Evolutionary conservation across 1,284 basidiomycete genomes (phyloP).

Genomic region (Austropuccinia psidii): DNA sequence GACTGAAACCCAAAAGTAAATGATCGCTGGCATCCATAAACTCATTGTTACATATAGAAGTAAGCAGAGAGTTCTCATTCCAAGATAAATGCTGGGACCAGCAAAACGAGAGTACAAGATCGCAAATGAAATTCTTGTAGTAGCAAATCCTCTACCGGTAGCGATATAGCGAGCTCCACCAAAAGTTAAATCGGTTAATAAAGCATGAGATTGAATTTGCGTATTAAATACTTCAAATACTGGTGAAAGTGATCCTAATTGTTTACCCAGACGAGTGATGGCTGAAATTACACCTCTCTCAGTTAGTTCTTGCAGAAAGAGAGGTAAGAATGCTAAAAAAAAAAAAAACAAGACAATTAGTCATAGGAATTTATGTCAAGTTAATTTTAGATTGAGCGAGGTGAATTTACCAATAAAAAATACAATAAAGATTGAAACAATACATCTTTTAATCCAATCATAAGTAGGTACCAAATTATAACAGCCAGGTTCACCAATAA

Average conservation of each 20-base stretch:
- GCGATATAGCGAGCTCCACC: conserved; percentile 94
- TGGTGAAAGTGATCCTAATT: conserved; percentile 85
- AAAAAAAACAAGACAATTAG: neutral
- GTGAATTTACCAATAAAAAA: conserved; percentile 63
- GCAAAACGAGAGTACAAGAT: conserved; percentile 92
- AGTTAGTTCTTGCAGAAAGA: conserved; percentile 90
- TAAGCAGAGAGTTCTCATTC: conserved; percentile 80
- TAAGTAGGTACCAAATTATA: conserved; percentile 84
- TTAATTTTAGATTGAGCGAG: neutral
- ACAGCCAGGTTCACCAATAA: conserved; percentile 70
- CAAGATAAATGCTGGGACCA: conserved; percentile 89
- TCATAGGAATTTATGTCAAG: neutral
- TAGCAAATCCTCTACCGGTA: conserved; percentile 97
- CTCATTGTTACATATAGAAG: conserved; percentile 82
- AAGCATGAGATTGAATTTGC: conserved; percentile 91
- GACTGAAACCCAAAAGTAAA: conserved; percentile 75
- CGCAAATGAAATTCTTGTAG: conserved; percentile 81
- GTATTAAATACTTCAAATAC: conserved; percentile 93
- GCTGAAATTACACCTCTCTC: conserved; percentile 85
- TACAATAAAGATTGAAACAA: conserved; percentile 91
- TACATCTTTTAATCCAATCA: conserved; percentile 85
- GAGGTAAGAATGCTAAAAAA: conserved; percentile 41
- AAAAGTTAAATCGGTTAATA: conserved; percentile 85
- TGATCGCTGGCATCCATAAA: conserved; percentile 77
- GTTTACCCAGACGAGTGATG: conserved; percentile 76